Percentiles rank a stretch among this genome's conserved stretches.
Evolutionary conservation across 345 rosid genomes (phyloP).

Genomic region (Erucastrum elatum): DNA sequence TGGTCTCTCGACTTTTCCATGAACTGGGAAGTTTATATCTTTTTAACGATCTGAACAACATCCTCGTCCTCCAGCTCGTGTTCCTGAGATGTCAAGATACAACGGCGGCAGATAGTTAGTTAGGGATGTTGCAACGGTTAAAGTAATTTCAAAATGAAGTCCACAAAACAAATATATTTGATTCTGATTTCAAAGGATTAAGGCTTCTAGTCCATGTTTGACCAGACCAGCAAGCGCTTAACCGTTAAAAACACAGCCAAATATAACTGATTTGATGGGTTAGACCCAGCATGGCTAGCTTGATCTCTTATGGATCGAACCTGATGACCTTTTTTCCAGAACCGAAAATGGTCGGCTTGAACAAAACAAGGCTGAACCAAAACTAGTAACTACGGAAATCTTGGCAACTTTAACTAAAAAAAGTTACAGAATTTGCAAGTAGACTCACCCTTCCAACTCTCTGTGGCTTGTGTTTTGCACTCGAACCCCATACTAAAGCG

Average conservation of each 20-base stretch:
- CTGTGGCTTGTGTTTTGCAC: conserved; percentile 97
- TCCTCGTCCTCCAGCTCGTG: conserved; percentile 99
- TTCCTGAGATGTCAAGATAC: conserved; percentile 51
- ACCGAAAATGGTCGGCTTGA: neutral
- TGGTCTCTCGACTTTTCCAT: conserved; percentile 8
- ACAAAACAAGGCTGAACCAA: neutral
- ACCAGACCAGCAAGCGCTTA: conserved; percentile 1
- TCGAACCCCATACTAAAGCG: conserved; percentile 97
- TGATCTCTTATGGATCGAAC: neutral
- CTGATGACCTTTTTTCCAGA: neutral
- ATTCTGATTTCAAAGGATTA: neutral
- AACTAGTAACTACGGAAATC: neutral
- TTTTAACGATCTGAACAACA: conserved; percentile 94
- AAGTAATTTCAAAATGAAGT: neutral
- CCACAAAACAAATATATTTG: neutral
- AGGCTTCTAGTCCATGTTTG: neutral
- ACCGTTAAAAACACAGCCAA: neutral
- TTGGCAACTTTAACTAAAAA: neutral
- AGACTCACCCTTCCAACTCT: conserved; percentile 92
- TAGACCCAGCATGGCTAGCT: neutral
- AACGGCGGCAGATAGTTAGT: neutral
- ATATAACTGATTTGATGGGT: neutral
- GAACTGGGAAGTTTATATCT: conserved; percentile 52
- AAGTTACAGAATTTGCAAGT: conserved; percentile 4
- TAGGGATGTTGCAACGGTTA: neutral